These are phyloP conservation scores for Xylariales sp. DNA, from an alignment of 2,329 filamentous ascomycete species.

Conservation along the genomic window DNA sequence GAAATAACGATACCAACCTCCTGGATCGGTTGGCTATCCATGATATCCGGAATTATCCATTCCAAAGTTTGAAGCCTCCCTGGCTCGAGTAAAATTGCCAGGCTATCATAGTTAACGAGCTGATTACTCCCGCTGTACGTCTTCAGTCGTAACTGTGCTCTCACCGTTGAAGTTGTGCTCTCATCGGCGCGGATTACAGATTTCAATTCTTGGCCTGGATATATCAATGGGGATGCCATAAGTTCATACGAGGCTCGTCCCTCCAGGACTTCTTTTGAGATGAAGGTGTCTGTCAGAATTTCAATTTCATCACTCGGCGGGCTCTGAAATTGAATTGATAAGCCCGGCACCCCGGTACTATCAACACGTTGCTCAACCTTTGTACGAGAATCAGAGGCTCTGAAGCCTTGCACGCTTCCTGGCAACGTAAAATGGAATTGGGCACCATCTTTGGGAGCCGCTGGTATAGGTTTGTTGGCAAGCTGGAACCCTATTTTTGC, in stretches of 20 bases:
- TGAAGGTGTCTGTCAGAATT: slow-evolving; percentile 20
- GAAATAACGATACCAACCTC: slow-evolving; percentile 16
- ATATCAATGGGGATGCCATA: slow-evolving; percentile 21
- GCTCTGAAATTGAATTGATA: neutral
- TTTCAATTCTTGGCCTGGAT: slow-evolving; percentile 19
- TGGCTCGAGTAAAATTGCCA: slow-evolving; percentile 2
- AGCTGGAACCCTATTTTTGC: slow-evolving; percentile 21
- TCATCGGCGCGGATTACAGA: slow-evolving; percentile 9
- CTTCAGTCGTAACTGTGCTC: slow-evolving; percentile 2
- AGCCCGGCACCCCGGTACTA: too few species aligned
- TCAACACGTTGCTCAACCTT: neutral
- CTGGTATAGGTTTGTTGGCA: slow-evolving; percentile 12
- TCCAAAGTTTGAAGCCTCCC: slow-evolving; percentile 7
- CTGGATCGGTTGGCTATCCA: slow-evolving; percentile 20
- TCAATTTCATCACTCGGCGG: neutral
- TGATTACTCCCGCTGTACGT: neutral
- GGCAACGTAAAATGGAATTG: slow-evolving; percentile 32
- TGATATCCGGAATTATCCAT: slow-evolving; percentile 17
- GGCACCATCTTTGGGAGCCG: slow-evolving; percentile 24
- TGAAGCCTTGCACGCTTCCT: slow-evolving; percentile 30
- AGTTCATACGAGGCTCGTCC: slow-evolving; percentile 16
- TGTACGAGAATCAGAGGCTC: slow-evolving; percentile 1
- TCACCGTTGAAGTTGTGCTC: neutral
- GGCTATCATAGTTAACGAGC: neutral
- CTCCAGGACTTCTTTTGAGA: slow-evolving; percentile 14